Evolutionary conservation across 163 green algal genomes (phyloP).

Genomic region (Chlorella variabilis): DNA sequence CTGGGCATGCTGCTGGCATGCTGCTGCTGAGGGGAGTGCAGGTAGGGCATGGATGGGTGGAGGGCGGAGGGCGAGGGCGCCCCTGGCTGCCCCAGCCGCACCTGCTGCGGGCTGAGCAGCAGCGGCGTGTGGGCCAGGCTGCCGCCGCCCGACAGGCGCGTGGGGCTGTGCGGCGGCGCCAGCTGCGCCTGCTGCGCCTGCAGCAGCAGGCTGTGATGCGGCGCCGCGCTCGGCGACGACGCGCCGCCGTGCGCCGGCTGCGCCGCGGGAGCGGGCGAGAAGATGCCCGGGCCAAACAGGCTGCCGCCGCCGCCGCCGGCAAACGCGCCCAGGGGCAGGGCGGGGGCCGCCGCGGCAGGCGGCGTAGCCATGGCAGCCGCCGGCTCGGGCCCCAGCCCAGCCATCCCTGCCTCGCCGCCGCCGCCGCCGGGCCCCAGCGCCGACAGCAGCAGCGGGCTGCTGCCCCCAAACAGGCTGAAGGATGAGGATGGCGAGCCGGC

Average conservation of each 20-base stretch:
- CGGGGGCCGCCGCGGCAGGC: neutral
- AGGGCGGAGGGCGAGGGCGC: neutral
- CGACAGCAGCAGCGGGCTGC: slow-evolving; percentile 35
- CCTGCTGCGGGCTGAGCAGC: slow-evolving; percentile 27
- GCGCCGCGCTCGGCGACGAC: too few species aligned
- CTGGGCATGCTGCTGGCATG: neutral
- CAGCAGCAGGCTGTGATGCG: slow-evolving; percentile 15
- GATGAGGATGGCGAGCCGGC: neutral
- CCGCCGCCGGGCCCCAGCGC: neutral
- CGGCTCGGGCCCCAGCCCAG: neutral
- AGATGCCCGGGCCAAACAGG: slow-evolving; percentile 9
- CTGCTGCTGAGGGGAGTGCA: slow-evolving; percentile 11
- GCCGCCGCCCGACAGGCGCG: neutral
- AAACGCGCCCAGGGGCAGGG: neutral
- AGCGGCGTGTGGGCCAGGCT: slow-evolving; percentile 22
- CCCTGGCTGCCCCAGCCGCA: neutral
- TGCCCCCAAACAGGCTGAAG: slow-evolving; percentile 31
- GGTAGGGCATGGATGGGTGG: neutral
- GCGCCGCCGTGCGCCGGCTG: neutral
- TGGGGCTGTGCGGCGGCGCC: neutral
- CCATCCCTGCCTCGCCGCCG: neutral
- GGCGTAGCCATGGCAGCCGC: neutral
- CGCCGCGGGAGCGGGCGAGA: neutral
- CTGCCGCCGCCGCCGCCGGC: slow-evolving; percentile 2
- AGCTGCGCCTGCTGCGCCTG: neutral